phyloP scores from a whole-genome alignment of 2,329 filamentous ascomycete genomes.

The Myriosclerotinia duriaeana region DNA sequence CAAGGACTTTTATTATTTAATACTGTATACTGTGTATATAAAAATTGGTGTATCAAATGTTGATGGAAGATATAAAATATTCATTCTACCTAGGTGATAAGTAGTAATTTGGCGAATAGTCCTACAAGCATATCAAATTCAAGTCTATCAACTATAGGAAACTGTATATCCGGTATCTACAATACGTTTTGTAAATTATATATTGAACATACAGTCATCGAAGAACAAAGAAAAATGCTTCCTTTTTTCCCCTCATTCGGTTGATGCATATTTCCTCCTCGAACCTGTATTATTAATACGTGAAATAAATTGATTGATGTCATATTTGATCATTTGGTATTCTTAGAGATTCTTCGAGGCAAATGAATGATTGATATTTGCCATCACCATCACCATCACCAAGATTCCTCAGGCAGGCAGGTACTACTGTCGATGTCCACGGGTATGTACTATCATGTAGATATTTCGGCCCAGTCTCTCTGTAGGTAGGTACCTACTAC shows the following conservation, averaged over 20 bases:
- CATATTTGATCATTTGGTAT: not conserved
- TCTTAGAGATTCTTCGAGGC: too few species aligned
- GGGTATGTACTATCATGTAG: too few species aligned
- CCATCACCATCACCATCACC: slow-evolving; percentile 5
- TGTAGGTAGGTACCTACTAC: too few species aligned
- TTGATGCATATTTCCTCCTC: too few species aligned
- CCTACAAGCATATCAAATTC: slow-evolving; percentile 1
- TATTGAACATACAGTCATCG: not conserved
- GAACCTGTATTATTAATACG: not conserved
- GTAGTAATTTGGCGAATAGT: too few species aligned
- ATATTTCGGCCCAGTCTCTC: too few species aligned
- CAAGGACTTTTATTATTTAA: not conserved
- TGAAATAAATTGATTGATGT: too few species aligned
- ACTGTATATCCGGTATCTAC: too few species aligned
- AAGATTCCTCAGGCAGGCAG: not conserved
- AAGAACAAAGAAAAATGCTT: slow-evolving; percentile 4
- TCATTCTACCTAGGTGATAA: not conserved
- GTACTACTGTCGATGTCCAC: too few species aligned
- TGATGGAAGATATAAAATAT: not conserved
- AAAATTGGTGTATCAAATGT: not conserved
- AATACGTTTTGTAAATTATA: too few species aligned
- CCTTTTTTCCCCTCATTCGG: not conserved
- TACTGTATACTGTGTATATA: not conserved
- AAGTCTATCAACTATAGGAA: not conserved
- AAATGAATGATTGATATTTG: not conserved